These are phyloP conservation scores for Fusarium pilosicola DNA, from an alignment of 2,329 filamentous ascomycete genomes.

Conservation along the genomic window DNA sequence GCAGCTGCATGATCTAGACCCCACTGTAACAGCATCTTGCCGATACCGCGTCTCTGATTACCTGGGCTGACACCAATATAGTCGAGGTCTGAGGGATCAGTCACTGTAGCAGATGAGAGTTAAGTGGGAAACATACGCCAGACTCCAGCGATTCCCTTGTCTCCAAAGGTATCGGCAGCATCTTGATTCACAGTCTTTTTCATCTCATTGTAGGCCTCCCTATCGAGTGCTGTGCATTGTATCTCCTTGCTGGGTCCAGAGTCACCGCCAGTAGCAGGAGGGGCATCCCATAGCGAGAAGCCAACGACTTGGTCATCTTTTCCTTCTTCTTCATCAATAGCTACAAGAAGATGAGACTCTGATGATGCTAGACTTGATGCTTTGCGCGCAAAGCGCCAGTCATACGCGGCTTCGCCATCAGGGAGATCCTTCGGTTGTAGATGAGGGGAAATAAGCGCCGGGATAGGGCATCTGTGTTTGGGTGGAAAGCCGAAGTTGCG, in stretches of 20 bases:
- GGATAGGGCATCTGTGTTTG: slow-evolving; percentile 3
- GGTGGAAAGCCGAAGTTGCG: slow-evolving; percentile 12
- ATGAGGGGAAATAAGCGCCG: slow-evolving; percentile 12
- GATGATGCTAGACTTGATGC: background rate
- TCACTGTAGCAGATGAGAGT: fast-evolving
- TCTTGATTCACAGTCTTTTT: slow-evolving; percentile 8
- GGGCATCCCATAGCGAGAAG: slow-evolving; percentile 12
- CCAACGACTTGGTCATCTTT: background rate
- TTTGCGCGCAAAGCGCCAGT: slow-evolving; percentile 17
- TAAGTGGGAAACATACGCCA: background rate
- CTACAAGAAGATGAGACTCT: background rate
- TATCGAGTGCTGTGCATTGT: slow-evolving; percentile 7
- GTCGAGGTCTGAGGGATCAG: slow-evolving; percentile 8
- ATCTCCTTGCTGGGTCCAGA: background rate
- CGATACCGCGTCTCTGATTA: slow-evolving; percentile 9
- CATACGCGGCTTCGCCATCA: slow-evolving; percentile 18
- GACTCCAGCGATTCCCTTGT: slow-evolving; percentile 1
- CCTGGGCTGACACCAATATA: slow-evolving; percentile 8
- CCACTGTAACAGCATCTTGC: background rate
- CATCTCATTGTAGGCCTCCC: background rate
- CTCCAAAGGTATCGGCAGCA: background rate
- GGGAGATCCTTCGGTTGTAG: slow-evolving; percentile 1
- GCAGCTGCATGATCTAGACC: background rate
- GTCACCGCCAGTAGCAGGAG: background rate
- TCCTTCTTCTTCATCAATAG: background rate